A percentile compares a stretch with the other conserved stretches of the same genome.
Evolutionary conservation across 768 basidiomycete genomes (phyloP).

Genomic region (Kwoniella sp.): DNA sequence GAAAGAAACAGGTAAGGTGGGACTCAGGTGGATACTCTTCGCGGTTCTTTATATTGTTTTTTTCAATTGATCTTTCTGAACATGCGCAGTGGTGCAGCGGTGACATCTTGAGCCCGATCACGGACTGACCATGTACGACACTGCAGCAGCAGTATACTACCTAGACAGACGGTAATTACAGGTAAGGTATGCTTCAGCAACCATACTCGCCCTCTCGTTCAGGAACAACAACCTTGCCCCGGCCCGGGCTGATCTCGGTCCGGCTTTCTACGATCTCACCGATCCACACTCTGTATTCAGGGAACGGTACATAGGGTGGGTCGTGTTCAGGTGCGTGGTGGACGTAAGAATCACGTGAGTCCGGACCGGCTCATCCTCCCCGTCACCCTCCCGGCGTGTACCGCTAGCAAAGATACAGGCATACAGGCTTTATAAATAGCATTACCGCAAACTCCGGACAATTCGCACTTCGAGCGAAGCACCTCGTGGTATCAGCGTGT

Average conservation of each 20-base stretch:
- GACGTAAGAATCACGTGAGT: neutral
- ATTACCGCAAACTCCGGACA: neutral
- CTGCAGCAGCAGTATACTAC: too few relatives aligned
- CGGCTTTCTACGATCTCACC: neutral
- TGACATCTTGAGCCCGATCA: too few relatives aligned
- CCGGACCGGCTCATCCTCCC: neutral
- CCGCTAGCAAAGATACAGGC: too few relatives aligned
- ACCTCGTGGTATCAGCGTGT: too few relatives aligned
- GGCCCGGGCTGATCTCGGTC: neutral
- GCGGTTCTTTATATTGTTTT: neutral
- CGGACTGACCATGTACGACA: too few relatives aligned
- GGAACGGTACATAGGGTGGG: too few relatives aligned
- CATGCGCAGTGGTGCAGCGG: too few relatives aligned
- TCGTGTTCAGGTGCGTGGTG: too few relatives aligned
- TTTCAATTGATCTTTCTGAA: too few relatives aligned
- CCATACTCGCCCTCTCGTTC: neutral
- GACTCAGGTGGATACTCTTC: conserved; percentile 13
- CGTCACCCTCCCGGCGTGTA: neutral
- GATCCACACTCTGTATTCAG: too few relatives aligned
- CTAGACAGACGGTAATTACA: neutral
- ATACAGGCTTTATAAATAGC: neutral
- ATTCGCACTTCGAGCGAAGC: too few relatives aligned
- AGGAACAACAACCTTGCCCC: neutral
- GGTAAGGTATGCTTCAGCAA: neutral
- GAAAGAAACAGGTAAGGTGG: neutral